Evolutionary conservation across 768 basidiomycete species (phyloP), one percentile per base, ranked within the genome.

Genomic region (Antrodiella citrinella): DNA sequence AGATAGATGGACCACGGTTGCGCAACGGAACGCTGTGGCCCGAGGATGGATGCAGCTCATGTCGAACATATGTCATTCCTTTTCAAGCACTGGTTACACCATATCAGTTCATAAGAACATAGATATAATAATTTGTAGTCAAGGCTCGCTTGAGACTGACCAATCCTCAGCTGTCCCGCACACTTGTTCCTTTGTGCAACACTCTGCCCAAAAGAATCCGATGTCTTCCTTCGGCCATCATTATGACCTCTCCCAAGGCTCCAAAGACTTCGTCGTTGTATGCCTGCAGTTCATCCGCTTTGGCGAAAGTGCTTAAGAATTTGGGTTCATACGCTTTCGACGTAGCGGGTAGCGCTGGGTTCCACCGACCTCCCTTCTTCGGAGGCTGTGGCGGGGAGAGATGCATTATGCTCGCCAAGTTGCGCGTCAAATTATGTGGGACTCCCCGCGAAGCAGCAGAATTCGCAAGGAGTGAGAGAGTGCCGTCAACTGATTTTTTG

Each of bases 151-250:
- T 35, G 15, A 15, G 7, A n/a, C n/a, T n/a, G n/a, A 35, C 7
- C 30, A 35, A 7, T 35, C 30, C 7, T 15, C 30, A 35, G 7
- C 30, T 35, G 15, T 35, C 7, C 30, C 30, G 30, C 15, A 15
- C 7, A 7, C 30, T 35, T 15, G 30, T 35, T 35, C 30, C 30
- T 7, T 15, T 35, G 7, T 15, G 30, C 15, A 7, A 15, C 7
- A 35, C 7, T 35, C 30, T 35, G 30, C 81, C 82, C 48, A 84
- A 63, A 3, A 67, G 72, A 45, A 85, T 47, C 18, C 62, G 60
- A 44, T 75, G 69, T 57, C 72, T 70, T 11, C 73, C 78, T 59
- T 85, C 83, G 19, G 80, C 81, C 72, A 85, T 72, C 50, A 67
- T 69, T 38, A 81, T 69, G 1, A 76, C 72, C 57, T 82, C 75